A percentile compares a stretch with the other conserved stretches of the same genome.
Evolutionary conservation across 1,284 basidiomycete genomes (phyloP).

Genomic region (Trametes sp.): DNA sequence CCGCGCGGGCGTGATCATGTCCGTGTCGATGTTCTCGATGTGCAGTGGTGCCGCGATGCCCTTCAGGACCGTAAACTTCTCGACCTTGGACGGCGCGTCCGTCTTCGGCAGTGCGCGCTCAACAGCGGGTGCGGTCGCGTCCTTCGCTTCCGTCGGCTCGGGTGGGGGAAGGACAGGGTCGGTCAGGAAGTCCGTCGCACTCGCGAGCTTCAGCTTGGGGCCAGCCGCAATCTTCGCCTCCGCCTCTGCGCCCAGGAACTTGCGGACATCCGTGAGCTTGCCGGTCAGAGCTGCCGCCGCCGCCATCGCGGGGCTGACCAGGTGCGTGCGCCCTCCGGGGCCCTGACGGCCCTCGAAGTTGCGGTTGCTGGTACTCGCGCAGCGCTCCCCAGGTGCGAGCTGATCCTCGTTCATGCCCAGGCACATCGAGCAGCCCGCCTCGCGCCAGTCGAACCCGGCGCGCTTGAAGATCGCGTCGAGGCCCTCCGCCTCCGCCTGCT

Average conservation of each 20-base stretch:
- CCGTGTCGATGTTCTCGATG: conserved; percentile 95
- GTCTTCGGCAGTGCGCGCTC: conserved; percentile 54
- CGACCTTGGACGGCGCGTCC: conserved; percentile 67
- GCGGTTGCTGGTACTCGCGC: conserved; percentile 95
- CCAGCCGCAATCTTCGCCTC: conserved; percentile 54
- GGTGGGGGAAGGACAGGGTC: conserved; percentile 78
- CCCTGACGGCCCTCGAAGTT: conserved; percentile 97
- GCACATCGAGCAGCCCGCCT: conserved; percentile 99
- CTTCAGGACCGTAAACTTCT: conserved; percentile 83
- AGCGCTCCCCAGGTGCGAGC: conserved; percentile 88
- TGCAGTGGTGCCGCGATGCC: conserved; percentile 91
- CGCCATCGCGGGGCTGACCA: conserved; percentile 96
- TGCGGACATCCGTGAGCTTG: conserved; percentile 89
- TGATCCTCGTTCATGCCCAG: conserved; percentile 98
- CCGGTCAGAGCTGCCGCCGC: conserved; percentile 93
- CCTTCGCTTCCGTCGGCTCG: conserved; percentile 51
- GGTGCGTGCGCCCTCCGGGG: conserved; percentile 91
- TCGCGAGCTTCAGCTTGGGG: conserved; percentile 72
- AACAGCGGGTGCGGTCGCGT: conserved; percentile 42
- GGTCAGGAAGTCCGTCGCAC: conserved; percentile 78
- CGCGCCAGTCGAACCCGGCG: conserved; percentile 97
- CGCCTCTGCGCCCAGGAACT: conserved; percentile 66
- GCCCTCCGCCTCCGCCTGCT: conserved; percentile 94
- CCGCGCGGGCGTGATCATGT: conserved; percentile 97
- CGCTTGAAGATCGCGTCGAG: conserved; percentile 91